Evolutionary conservation across 2,329 filamentous ascomycete genomes (phyloP).

Genomic region (Sporothrix pseudoabietina): DNA sequence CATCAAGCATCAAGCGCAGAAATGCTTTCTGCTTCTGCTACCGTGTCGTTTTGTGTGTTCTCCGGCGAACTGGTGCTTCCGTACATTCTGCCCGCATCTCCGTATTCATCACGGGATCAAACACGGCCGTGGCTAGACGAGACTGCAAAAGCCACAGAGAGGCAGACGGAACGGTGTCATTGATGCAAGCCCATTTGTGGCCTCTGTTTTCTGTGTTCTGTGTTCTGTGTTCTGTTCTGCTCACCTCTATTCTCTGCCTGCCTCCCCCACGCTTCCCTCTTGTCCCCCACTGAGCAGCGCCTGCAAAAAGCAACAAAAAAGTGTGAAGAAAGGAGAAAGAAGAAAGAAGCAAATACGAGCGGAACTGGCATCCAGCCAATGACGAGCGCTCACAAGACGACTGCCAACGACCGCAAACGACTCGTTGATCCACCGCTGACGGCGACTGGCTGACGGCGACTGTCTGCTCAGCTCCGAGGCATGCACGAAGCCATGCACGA

Average conservation of each 20-base stretch:
- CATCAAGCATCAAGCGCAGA: not conserved
- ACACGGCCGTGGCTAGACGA: not conserved
- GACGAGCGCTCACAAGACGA: not conserved
- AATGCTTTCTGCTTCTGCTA: not conserved
- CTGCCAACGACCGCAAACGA: not conserved
- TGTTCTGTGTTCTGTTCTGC: not conserved
- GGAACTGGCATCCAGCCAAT: not conserved
- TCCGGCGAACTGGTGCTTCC: not conserved
- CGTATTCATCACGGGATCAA: not conserved
- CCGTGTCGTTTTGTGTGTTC: not conserved
- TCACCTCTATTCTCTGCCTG: not conserved
- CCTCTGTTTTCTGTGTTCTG: not conserved
- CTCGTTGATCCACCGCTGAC: too few species aligned
- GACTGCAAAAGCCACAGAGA: not conserved
- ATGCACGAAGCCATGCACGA: conserved; percentile 12
- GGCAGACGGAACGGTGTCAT: not conserved
- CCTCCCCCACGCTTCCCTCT: not conserved
- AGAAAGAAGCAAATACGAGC: not conserved
- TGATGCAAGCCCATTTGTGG: not conserved
- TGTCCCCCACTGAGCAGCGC: not conserved
- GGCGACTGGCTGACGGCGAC: not conserved
- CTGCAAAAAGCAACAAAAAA: not conserved
- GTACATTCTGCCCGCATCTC: not conserved
- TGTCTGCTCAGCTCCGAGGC: not conserved
- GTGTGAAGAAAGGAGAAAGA: not conserved